Evolutionary conservation across 805 yeast genomes (phyloP).

Genomic region (Hanseniaspora vineae): DNA sequence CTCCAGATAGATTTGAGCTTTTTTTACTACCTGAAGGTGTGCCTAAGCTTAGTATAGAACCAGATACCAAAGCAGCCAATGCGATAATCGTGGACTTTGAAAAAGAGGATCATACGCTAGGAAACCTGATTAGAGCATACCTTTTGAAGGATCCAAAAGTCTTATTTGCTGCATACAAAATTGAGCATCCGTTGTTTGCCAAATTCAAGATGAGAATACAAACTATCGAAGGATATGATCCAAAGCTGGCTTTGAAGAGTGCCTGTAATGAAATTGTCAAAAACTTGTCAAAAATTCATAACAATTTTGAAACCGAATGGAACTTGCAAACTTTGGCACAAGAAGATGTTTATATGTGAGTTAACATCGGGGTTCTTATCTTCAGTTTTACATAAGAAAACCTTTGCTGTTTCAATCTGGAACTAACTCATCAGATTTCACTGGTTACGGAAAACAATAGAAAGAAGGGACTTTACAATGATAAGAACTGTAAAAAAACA

Average conservation of each 20-base stretch:
- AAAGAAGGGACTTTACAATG: no score
- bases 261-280: slow-evolving; percentile 79
- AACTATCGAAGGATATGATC: slow-evolving; percentile 90
- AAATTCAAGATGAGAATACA: slow-evolving; percentile 89
- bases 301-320: slow-evolving; percentile 85
- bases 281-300: slow-evolving; percentile 60
- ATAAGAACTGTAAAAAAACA: no score
- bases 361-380: background rate
- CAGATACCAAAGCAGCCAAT: slow-evolving; percentile 91
- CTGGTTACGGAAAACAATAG: no score
- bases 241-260: slow-evolving; percentile 76
- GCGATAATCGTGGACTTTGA: slow-evolving; percentile 88
- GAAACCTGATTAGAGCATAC: slow-evolving; percentile 78
- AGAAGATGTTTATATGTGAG: slow-evolving; percentile 26
- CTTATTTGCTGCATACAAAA: slow-evolving; percentile 93
- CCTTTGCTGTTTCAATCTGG: no score
- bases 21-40: slow-evolving; percentile 97
- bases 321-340: slow-evolving; percentile 66
- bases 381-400: no score
- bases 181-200: slow-evolving; percentile 96
- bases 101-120: slow-evolving; percentile 95
- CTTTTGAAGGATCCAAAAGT: slow-evolving; percentile 77
- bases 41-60: slow-evolving; percentile 79
- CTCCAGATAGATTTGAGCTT: slow-evolving; percentile 97
- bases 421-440: no score